Conservation (phyloP, 2,329 filamentous ascomycete species). For the Coniochaeta prunicola region DNA sequence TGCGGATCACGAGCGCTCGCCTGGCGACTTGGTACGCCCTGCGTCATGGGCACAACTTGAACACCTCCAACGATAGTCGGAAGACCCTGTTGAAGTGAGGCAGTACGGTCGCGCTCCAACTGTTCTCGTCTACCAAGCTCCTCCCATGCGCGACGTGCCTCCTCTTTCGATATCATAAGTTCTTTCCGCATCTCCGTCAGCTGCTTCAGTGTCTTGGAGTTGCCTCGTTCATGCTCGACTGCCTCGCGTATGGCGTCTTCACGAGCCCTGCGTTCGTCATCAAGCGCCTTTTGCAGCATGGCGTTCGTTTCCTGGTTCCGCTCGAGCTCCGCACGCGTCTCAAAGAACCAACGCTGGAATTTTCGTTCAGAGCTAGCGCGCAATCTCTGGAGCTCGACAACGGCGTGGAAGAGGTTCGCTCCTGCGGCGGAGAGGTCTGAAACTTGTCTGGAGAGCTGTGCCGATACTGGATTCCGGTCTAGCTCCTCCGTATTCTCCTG, state of each 20-base stretch:
- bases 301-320: slow-evolving; percentile 74
- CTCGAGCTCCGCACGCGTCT: slow-evolving; percentile 84
- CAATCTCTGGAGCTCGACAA: slow-evolving; percentile 89
- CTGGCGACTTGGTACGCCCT: slow-evolving; percentile 54
- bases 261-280: slow-evolving; percentile 64
- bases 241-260: slow-evolving; percentile 60
- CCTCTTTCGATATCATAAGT: slow-evolving; percentile 89
- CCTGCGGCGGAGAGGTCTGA: slow-evolving; percentile 96
- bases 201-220: slow-evolving; percentile 63
- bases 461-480: slow-evolving; percentile 71
- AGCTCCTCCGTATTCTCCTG: slow-evolving; percentile 87
- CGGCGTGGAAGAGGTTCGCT: slow-evolving; percentile 94
- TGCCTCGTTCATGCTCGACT: slow-evolving; percentile 61
- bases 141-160: slow-evolving; percentile 93
- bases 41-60: slow-evolving; percentile 89
- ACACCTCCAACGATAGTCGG: slow-evolving; percentile 88
- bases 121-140: slow-evolving; percentile 90
- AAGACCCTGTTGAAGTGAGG: slow-evolving; percentile 78
- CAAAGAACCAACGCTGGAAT: slow-evolving; percentile 98
- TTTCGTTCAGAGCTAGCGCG: slow-evolving; percentile 94
- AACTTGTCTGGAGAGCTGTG: slow-evolving; percentile 87
- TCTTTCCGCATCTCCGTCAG: slow-evolving; percentile 90
- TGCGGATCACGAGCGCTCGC: slow-evolving; percentile 33
- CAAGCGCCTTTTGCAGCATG: slow-evolving; percentile 68
- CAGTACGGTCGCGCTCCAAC: slow-evolving; percentile 80